Conservation (phyloP, 345 rosid species). For the Gossypium turneri region DNA sequence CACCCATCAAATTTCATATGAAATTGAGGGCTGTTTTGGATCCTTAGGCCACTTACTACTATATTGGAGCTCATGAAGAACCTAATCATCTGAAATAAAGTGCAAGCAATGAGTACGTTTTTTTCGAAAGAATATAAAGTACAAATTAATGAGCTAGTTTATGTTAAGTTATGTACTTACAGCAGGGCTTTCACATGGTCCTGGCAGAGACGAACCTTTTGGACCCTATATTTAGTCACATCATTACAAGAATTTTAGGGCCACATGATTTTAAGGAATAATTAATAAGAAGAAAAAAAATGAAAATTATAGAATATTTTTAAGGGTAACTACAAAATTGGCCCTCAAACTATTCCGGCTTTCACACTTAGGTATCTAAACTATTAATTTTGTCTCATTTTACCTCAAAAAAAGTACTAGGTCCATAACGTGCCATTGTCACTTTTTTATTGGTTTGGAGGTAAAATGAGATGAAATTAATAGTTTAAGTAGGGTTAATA, state of each 20-base stretch:
- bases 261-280: not conserved
- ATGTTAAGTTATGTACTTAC: constrained; percentile 38
- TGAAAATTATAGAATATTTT: too few relatives aligned
- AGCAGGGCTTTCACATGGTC: constrained; percentile 80
- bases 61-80: not conserved
- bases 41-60: not conserved
- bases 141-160: not conserved
- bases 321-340: too few relatives aligned
- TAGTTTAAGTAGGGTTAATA: too few relatives aligned
- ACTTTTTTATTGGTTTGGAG: too few relatives aligned
- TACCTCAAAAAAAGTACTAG: too few relatives aligned
- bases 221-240: constrained; percentile 56
- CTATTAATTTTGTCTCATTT: too few relatives aligned
- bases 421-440: too few relatives aligned
- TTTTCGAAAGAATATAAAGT: not conserved
- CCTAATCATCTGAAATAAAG: not conserved
- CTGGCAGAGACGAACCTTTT: constrained; percentile 46
- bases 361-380: too few relatives aligned
- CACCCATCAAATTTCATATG: not conserved
- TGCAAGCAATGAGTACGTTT: not conserved
- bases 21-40: not conserved
- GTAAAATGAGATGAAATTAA: too few relatives aligned
- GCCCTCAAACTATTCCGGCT: too few relatives aligned
- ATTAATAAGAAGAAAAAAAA: too few relatives aligned
- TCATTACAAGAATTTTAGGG: not conserved